These are phyloP conservation scores for Cladosporium sp. DNA, from an alignment of 2,329 filamentous ascomycete genomes.

Conservation along the genomic window DNA sequence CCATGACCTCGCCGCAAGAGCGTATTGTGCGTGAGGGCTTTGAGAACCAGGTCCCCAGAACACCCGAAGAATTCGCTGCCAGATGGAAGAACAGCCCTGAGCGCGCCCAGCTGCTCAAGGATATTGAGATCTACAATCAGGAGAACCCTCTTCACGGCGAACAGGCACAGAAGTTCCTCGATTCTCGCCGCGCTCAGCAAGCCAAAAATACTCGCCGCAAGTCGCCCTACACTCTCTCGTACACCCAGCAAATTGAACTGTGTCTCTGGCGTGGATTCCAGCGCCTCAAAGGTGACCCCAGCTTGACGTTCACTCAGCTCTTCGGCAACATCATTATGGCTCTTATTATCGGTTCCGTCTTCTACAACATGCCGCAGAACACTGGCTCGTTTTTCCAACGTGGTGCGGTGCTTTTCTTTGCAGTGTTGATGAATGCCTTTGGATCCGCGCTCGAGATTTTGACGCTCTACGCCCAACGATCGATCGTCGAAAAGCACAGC, in stretches of 20 bases:
- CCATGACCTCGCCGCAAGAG: constrained; percentile 54
- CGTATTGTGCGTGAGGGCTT: constrained; percentile 40
- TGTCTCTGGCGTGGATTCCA: constrained; percentile 77
- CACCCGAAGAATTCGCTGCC: constrained; percentile 45
- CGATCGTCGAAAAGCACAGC: constrained; percentile 84
- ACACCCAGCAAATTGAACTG: constrained; percentile 65
- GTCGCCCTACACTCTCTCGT: constrained; percentile 80
- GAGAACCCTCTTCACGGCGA: constrained; percentile 42
- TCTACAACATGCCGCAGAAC: constrained; percentile 64
- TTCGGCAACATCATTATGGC: constrained; percentile 70
- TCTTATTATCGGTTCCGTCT: constrained; percentile 72
- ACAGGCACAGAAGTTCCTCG: constrained; percentile 39
- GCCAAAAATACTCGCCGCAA: constrained; percentile 50
- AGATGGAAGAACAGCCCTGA: constrained; percentile 51
- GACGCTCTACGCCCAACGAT: constrained; percentile 79
- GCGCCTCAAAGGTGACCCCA: constrained; percentile 70
- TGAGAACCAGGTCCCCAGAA: constrained; percentile 42
- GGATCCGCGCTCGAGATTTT: constrained; percentile 75
- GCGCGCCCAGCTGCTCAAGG: constrained; percentile 36
- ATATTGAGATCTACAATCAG: constrained; percentile 43
- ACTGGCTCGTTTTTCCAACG: constrained; percentile 71
- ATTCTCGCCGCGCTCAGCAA: constrained; percentile 42
- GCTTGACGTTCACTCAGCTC: constrained; percentile 60
- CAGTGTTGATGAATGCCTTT: constrained; percentile 80
- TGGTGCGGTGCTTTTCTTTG: constrained; percentile 79